Evolutionary conservation across 306 rosid species (phyloP).

Genomic region (Fragaria iinumae): DNA sequence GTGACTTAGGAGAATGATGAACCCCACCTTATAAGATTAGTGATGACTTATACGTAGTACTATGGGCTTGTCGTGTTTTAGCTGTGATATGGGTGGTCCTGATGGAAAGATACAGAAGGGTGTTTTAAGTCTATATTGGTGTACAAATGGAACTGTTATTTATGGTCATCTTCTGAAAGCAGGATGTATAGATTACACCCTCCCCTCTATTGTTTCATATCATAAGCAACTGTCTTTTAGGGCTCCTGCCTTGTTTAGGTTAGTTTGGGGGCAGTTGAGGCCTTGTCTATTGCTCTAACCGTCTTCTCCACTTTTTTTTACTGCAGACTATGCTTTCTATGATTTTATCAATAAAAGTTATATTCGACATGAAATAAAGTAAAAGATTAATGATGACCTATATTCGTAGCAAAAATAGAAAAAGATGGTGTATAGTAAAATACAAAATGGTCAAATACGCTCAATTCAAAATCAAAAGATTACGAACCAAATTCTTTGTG

Average conservation of each 20-base stretch:
- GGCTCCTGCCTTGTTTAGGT: background rate
- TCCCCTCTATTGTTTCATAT: background rate
- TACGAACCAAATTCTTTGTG: conserved; percentile 86
- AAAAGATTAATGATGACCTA: background rate
- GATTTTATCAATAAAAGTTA: background rate
- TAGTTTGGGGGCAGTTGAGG: background rate
- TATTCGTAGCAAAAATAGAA: background rate
- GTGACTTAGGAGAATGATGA: background rate
- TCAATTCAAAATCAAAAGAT: conserved; percentile 20
- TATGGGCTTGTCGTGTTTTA: background rate
- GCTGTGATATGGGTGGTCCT: background rate
- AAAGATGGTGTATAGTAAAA: background rate
- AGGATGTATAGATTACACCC: background rate
- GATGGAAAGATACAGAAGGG: background rate
- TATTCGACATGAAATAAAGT: background rate
- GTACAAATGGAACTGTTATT: background rate
- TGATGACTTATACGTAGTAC: background rate
- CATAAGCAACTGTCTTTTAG: background rate
- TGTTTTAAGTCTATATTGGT: background rate
- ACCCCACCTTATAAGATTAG: background rate
- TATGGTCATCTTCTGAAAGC: background rate
- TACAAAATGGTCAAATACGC: conserved; percentile 24
- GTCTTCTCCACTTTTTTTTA: background rate
- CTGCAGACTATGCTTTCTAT: background rate
- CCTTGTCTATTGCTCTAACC: background rate